These are phyloP conservation scores for Chaetomium cochliodes DNA, from an alignment of 495 filamentous ascomycete genomes.

Conservation along the genomic window DNA sequence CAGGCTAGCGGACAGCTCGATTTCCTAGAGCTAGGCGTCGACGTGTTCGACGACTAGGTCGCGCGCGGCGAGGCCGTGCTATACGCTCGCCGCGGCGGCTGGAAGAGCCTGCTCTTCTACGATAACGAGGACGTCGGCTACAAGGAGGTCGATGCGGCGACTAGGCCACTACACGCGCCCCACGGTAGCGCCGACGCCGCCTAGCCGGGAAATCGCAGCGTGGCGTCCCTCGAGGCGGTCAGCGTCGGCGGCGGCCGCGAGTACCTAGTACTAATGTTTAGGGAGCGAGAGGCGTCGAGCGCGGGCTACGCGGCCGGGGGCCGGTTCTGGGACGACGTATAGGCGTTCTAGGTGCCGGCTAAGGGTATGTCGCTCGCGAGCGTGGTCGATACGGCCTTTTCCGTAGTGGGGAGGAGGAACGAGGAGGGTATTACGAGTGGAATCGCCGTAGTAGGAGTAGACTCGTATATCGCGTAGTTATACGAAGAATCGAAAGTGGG, in stretches of 20 bases:
- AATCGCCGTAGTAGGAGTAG: no score
- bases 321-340: conserved; percentile 68
- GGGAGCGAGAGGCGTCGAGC: conserved; percentile 61
- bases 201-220: conserved; percentile 49
- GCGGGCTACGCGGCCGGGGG: conserved; percentile 66
- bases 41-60: conserved; percentile 50
- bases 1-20: conserved; percentile 68
- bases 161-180: conserved; percentile 21
- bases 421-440: conserved; percentile 53
- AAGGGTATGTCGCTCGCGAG: conserved; percentile 52
- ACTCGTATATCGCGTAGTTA: no score
- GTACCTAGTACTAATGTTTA: conserved; percentile 65
- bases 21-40: conserved; percentile 50
- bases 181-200: background rate
- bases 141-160: conserved; percentile 27
- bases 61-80: conserved; percentile 33
- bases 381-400: conserved; percentile 55
- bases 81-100: conserved; percentile 36
- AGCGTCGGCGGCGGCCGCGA: conserved; percentile 53
- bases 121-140: conserved; percentile 34
- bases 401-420: conserved; percentile 50
- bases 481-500: no score
- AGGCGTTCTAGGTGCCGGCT: conserved; percentile 64
- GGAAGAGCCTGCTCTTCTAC: conserved; percentile 39
- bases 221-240: conserved; percentile 47